These are phyloP conservation scores for Tolypocladium endophyticum DNA, from an alignment of 2,329 filamentous ascomycete species.

Conservation along the genomic window DNA sequence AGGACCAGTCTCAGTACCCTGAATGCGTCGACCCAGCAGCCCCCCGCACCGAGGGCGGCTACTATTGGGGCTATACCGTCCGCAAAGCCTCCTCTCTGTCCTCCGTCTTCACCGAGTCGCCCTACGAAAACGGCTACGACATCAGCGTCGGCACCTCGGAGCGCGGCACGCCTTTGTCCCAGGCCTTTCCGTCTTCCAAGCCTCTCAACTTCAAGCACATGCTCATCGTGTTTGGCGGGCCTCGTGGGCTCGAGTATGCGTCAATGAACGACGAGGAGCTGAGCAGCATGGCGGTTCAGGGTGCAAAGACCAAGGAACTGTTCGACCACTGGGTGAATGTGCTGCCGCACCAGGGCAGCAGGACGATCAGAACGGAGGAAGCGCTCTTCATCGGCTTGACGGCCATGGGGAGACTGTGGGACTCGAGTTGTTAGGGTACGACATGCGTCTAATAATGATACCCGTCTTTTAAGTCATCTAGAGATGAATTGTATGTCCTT, in stretches of 20 bases:
- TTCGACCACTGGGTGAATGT: slow-evolving; percentile 84
- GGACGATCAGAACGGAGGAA: slow-evolving; percentile 77
- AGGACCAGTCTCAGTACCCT: slow-evolving; percentile 31
- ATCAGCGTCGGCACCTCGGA: slow-evolving; percentile 77
- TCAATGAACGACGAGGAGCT: slow-evolving; percentile 50
- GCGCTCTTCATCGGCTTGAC: slow-evolving; percentile 69
- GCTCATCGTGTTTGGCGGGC: slow-evolving; percentile 70
- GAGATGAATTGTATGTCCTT: not conserved
- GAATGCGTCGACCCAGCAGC: slow-evolving; percentile 56
- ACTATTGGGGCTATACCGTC: slow-evolving; percentile 78
- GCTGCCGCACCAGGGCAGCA: slow-evolving; percentile 67
- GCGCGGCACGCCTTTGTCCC: slow-evolving; percentile 47
- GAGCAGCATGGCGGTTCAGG: slow-evolving; percentile 50
- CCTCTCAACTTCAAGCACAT: slow-evolving; percentile 54
- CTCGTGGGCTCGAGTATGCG: slow-evolving; percentile 68
- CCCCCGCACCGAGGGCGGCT: slow-evolving; percentile 66
- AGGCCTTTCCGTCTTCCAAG: slow-evolving; percentile 27
- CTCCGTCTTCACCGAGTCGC: slow-evolving; percentile 65
- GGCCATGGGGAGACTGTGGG: slow-evolving; percentile 51
- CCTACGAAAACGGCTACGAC: slow-evolving; percentile 70
- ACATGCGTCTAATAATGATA: slow-evolving; percentile 2
- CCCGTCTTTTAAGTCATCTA: not conserved
- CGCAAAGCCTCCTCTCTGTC: slow-evolving; percentile 58
- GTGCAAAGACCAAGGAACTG: slow-evolving; percentile 53
- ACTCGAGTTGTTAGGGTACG: slow-evolving; percentile 8